Evolutionary conservation across 768 basidiomycete species (phyloP).

Genomic region (Hericium alpestre): DNA sequence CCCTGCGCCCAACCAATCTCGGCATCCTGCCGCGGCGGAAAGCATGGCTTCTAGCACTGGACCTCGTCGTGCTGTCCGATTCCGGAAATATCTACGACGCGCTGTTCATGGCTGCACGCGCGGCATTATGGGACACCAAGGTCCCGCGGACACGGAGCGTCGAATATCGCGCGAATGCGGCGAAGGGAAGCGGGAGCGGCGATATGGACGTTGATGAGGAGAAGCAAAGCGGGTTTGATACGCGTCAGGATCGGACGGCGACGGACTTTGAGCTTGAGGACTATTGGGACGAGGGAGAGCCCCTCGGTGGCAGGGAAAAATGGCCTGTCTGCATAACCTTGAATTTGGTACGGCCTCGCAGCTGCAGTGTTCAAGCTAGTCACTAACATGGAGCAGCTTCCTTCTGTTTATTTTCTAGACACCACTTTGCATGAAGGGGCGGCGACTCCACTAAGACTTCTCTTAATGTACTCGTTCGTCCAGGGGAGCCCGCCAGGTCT

Average conservation of each 20-base stretch:
- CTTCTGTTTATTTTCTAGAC: constrained; percentile 60
- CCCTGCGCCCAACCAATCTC: constrained; percentile 59
- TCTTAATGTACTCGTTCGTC: constrained; percentile 57
- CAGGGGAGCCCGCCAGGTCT: constrained; percentile 26
- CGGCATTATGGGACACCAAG: constrained; percentile 72
- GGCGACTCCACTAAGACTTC: constrained; percentile 47
- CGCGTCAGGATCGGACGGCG: constrained; percentile 36
- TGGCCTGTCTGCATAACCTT: constrained; percentile 77
- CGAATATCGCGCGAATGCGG: constrained; percentile 47
- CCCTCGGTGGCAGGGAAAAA: constrained; percentile 44
- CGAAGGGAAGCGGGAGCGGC: constrained; percentile 14
- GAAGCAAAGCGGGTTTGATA: constrained; percentile 44
- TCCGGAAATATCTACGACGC: constrained; percentile 70
- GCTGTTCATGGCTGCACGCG: constrained; percentile 67
- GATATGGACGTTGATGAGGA: constrained; percentile 51
- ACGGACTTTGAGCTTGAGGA: constrained; percentile 82
- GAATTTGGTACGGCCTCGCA: constrained; percentile 47
- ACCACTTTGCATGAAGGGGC: constrained; percentile 65
- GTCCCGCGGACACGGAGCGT: constrained; percentile 66
- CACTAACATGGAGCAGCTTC: constrained; percentile 29
- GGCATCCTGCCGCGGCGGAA: constrained; percentile 39
- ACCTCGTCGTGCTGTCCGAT: constrained; percentile 65
- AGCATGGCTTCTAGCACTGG: constrained; percentile 68
- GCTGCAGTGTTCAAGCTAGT: neutral
- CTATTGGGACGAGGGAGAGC: constrained; percentile 78